Conservation (phyloP, 805 yeast genomes). For the Starmera amethionina region DNA sequence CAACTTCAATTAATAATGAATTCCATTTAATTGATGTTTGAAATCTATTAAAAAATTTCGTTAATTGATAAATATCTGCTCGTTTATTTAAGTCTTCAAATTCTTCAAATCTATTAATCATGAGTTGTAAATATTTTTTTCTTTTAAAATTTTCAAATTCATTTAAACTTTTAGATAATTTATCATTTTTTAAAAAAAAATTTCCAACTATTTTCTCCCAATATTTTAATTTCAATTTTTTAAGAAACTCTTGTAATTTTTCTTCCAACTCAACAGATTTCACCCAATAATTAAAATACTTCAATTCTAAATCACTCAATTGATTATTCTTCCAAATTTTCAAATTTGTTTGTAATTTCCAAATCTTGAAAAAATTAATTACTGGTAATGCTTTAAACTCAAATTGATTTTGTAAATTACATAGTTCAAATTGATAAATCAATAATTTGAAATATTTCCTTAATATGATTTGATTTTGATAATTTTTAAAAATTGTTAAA, state of each 20-base stretch:
- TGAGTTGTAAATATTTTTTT: no score
- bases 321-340: background rate
- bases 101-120: no score
- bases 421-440: background rate
- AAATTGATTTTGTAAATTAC: background rate
- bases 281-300: constrained; percentile 6
- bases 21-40: no score
- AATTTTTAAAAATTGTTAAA: constrained; percentile 2
- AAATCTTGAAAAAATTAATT: constrained; percentile 2
- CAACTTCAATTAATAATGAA: no score
- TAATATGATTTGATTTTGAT: constrained; percentile 5
- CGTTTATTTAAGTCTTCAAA: no score
- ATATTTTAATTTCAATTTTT: background rate
- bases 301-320: background rate
- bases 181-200: constrained; percentile 1
- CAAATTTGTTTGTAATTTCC: constrained; percentile 5
- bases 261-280: background rate
- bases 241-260: background rate
- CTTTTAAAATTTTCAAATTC: constrained; percentile 3
- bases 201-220: constrained; percentile 6
- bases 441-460: background rate
- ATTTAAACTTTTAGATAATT: constrained; percentile 5
- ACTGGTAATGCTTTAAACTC: background rate
- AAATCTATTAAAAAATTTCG: no score
- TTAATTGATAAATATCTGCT: no score